Evolutionary conservation across 139 green algal genomes (phyloP).

Genomic region (Axilococcus clingmanii): DNA sequence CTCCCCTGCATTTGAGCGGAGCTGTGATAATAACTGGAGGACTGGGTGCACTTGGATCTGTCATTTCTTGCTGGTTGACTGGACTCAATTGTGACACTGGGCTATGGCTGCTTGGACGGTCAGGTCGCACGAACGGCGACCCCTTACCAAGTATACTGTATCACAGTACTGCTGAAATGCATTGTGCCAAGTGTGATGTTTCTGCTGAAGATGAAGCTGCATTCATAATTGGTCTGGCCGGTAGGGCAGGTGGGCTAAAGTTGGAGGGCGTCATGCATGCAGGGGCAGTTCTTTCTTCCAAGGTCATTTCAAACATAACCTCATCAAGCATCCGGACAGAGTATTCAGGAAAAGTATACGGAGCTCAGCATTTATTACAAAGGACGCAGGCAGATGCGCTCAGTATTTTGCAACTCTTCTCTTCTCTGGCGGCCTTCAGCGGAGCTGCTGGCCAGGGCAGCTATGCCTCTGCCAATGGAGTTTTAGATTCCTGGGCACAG

Average conservation of each 20-base stretch:
- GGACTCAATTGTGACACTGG: not conserved
- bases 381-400: not conserved
- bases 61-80: conserved; percentile 51
- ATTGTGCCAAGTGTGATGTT: conserved; percentile 11
- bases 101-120: conserved; percentile 28
- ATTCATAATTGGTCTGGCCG: not conserved
- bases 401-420: conserved; percentile 31
- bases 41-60: conserved; percentile 26
- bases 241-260: not conserved
- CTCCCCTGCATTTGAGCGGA: not conserved
- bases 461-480: conserved; percentile 43
- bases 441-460: conserved; percentile 31
- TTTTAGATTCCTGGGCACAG: conserved; percentile 21
- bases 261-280: conserved; percentile 7
- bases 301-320: conserved; percentile 24
- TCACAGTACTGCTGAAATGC: not conserved
- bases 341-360: conserved; percentile 30
- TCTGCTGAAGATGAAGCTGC: conserved; percentile 2
- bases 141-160: not conserved
- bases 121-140: conserved; percentile 8
- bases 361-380: conserved; percentile 10
- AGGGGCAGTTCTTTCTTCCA: conserved; percentile 21
- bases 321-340: conserved; percentile 8
- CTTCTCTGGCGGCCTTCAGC: conserved; percentile 38
- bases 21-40: conserved; percentile 28